Base-by-base conservation (phyloP, 208 protist species). In the Leishmania tarentolae region DNA sequence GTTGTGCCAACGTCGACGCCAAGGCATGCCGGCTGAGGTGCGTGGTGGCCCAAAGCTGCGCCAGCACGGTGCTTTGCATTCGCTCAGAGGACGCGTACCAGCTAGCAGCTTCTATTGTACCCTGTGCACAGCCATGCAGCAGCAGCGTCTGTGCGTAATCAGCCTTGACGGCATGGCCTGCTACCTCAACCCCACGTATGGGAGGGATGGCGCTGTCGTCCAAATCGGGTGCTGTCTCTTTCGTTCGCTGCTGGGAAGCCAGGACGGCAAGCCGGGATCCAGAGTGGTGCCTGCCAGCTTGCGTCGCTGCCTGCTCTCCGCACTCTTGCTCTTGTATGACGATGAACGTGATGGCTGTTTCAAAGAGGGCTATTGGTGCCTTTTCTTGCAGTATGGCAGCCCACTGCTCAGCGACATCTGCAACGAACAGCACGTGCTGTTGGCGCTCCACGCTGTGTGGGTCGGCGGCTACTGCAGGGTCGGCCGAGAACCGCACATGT, bases 101-200 rank as follows among this genome's bases (percentile, higher is more conserved):
- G 35, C 88, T 71, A 9, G 87, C 85, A 17, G 88, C 89, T 66
- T 88, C 83, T 70, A 96, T 80, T 52, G 90, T 87, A 3, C 90
- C 93, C 76, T 94, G 88, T 40, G 93, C 91, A 74, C 82, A 83
- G 68, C 90, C 92, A 65, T 89, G 71, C 79, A 86, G 79, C 40
- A 95, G 89, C 42, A 96, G 81, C 72, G 80, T 81, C 61, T 91
- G 89, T 42, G 87, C 91, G 83, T 89, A 95, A 69, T 87, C 88
- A 19, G 83, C 28, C 31, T 42, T 70, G 46, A 82, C 88, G 77
- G 88, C 82, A 15, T 76, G 75, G 0, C 76, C 77, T 3, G 79
- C 73, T 3, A 81, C 78, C 31, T 21, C 80, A 8, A 66, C 75
- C 19, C 79, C 78, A 53, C 80, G 75, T 40, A 83, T 53, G 9